Evolutionary conservation across 2,329 filamentous ascomycete species (phyloP), one percentile per base, ranked within the genome.

Genomic region (Lecanosticta acicola): DNA sequence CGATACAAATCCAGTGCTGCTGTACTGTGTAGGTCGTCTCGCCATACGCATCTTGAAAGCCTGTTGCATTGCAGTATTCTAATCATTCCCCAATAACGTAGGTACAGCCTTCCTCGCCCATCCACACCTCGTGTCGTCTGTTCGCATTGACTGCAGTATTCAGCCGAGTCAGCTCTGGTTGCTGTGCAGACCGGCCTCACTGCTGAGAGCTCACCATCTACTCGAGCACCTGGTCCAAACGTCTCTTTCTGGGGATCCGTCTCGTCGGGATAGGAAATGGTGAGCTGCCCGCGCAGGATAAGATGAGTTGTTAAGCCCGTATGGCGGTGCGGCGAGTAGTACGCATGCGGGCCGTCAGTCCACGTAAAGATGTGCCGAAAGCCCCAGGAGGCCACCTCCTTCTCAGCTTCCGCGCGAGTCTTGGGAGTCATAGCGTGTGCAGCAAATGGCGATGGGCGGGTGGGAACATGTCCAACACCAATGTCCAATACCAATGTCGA

Each of bases 331-430:
- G 84, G 83, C 33, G 72, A 70, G 61, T 87, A 87, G 65, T 87
- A 71, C 20, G 78, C 73, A 61, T 85, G 81, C 51, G 81, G 79
- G 17, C 72, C 68, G 65, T 87, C 84, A 5, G 76, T 80, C 83
- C 84, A 87, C 2, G 82, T 86, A 53, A 85, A 85, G 59, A 85
- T 82, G 40, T 80, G 72, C 2, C 63, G 55, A 61, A 87, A 88
- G 1, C 84, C 84, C 83, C 84, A 87, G 1, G 77, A 78, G 29
- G 73, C 73, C 19, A 87, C 83, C 59, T 84, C 70, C 40, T 70
- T 67, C 62, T 87, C 83, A 32, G 71, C 69, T 33, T 78, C 71
- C 48, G 61, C 65, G 44, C 66, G 71, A 24, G 71, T 68, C 55
- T 40, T 39, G 45, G 48, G n/a, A n/a, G n/a, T n/a, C 48, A 13